Evolutionary conservation across 1,284 basidiomycete genomes (phyloP).

Genomic region (Papiliotrema nemorosa): DNA sequence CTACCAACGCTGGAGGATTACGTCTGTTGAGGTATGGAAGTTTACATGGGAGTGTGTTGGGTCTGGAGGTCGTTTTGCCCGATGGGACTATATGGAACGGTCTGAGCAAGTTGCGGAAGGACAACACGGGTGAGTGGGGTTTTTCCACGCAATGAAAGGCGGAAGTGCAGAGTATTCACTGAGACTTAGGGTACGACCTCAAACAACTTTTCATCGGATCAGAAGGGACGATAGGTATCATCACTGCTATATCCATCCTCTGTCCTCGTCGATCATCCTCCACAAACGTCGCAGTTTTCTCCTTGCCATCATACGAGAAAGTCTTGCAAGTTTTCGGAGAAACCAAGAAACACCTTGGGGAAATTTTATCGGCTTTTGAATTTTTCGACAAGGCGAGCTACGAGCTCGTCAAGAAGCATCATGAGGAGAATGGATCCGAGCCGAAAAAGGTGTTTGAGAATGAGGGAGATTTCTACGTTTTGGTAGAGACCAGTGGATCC

Average conservation of each 20-base stretch:
- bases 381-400: slow-evolving; percentile 85
- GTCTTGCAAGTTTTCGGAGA: slow-evolving; percentile 57
- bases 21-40: slow-evolving; percentile 92
- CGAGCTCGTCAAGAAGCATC: slow-evolving; percentile 61
- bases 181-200: slow-evolving; percentile 86
- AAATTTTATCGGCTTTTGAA: slow-evolving; percentile 97
- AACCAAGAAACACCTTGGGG: slow-evolving; percentile 69
- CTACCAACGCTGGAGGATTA: slow-evolving; percentile 96
- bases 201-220: slow-evolving; percentile 98
- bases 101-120: slow-evolving; percentile 78
- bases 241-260: slow-evolving; percentile 92
- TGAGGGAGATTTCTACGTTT: slow-evolving; percentile 81
- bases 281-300: slow-evolving; percentile 56
- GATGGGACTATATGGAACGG: slow-evolving; percentile 93
- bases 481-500: slow-evolving; percentile 91
- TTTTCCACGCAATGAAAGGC: no score
- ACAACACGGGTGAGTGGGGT: slow-evolving; percentile 80
- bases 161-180: no score
- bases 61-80: slow-evolving; percentile 94
- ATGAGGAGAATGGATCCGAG: slow-evolving; percentile 43
- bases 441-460: slow-evolving; percentile 54
- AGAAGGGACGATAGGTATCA: slow-evolving; percentile 92
- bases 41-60: slow-evolving; percentile 90
- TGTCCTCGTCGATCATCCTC: slow-evolving; percentile 83
- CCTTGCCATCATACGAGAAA: slow-evolving; percentile 54